Evolutionary conservation across 352 stramenopile genomes (phyloP), one percentile per base, ranked within the genome.

Genomic region (Phytophthora hybrid): DNA sequence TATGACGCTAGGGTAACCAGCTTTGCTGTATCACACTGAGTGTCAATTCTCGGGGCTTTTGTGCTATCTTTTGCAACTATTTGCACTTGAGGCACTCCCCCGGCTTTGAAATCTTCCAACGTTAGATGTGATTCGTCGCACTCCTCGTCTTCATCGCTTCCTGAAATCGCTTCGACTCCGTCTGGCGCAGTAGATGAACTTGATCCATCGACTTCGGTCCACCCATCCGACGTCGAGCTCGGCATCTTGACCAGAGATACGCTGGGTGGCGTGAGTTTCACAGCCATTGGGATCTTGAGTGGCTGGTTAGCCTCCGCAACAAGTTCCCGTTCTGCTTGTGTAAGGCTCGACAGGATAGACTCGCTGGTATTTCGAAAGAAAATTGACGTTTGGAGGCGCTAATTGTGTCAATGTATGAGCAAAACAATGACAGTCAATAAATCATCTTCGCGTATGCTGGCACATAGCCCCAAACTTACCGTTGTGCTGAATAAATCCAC

Each of bases 341-440:
- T 89, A 6, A 95, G 69, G 16, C 83, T 80, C 8, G 67, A 78
- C 9, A 87, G 71, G 10, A 93, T 59, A 3, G 78, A 79, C 68
- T 91, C 70, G 61, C 90, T 89, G 8, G 83, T 78, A 59, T 92
- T 82, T 46, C 76, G 85, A 66, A 94, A 95, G 74, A 95, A 94
- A 23, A 88, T 89, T 32, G 87, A 80, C 10, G 88, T 79, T 74
- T 94, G 89, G 31, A 95, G 70, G 4, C 86, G 78, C 85, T 92
- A 47, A 26, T 56, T 3, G 19, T 16, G 18, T 46, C 9, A 52
- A 32, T 63, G 68, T 51, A 19, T 3, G 70, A 66, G 46, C 3
- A 61, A 51, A n/a, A 23, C 29, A 44, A 26, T 31, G 6, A 29
- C 46, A 18, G 53, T 11, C 54, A 41, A 46, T 46, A n/a, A 44